A percentile compares a stretch with the other conserved stretches of the same genome.
Evolutionary conservation across 805 yeast species (phyloP).

Genomic region (Zygosaccharomyces rouxii): DNA sequence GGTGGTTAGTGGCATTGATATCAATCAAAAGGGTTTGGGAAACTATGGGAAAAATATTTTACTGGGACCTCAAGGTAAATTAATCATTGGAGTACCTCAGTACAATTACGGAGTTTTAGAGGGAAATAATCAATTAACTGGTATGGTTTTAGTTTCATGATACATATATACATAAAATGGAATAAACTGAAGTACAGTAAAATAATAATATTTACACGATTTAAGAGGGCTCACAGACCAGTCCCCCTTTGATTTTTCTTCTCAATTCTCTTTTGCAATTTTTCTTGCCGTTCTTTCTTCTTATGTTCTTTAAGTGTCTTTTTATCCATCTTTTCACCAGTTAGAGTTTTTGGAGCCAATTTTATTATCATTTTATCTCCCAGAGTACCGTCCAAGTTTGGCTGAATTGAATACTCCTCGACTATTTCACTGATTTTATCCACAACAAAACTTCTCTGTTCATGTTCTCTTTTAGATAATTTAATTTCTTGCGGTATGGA

Average conservation of each 20-base stretch:
- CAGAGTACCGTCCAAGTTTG: constrained; percentile 31
- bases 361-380: constrained; percentile 30
- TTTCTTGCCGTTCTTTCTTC: constrained; percentile 36
- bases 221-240: background rate
- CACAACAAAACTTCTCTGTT: constrained; percentile 35
- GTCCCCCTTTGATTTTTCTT: constrained; percentile 18
- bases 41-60: constrained; percentile 44
- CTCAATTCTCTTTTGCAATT: constrained; percentile 26
- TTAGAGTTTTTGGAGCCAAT: constrained; percentile 21
- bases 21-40: constrained; percentile 33
- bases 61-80: constrained; percentile 18
- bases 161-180: constrained; percentile 4
- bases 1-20: constrained; percentile 16
- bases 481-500: constrained; percentile 10
- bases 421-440: constrained; percentile 29
- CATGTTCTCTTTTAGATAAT: constrained; percentile 33
- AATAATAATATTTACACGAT: constrained; percentile 1
- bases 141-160: constrained; percentile 22
- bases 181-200: too few relatives aligned
- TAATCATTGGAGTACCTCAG: constrained; percentile 40
- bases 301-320: constrained; percentile 33
- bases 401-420: constrained; percentile 24
- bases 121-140: constrained; percentile 29
- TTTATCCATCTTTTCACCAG: constrained; percentile 26
- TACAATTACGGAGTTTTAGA: constrained; percentile 35